Evolutionary conservation across 2,329 filamentous ascomycete species (phyloP), one percentile per base, ranked within the genome.

Genomic region (Penicillium sp.): DNA sequence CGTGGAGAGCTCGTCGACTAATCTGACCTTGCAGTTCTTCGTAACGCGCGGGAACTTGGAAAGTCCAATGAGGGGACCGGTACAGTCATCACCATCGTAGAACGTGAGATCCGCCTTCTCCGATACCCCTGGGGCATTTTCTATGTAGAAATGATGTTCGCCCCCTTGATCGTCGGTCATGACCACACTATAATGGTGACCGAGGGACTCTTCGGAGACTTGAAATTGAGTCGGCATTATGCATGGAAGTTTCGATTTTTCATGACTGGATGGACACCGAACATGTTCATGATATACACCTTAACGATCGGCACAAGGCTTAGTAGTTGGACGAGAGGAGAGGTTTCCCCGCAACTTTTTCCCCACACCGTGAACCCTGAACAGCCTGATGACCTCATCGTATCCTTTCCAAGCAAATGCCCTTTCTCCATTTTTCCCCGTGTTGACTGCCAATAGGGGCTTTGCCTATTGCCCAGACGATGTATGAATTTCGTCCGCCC

Each of bases 21-120:
- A 12, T 12, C n/a, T 26, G 13, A 56, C 44, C 13, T 53, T 43
- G 15, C 53, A 56, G 18, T 51, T 34, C 16, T 45, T 16, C 3
- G 53, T 47, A 39, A 47, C 42, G 18, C 39, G 53, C 4, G 21
- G 47, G 29, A 53, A 56, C 8, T 34, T 47, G 34, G 47, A 45
- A 7, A 38, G 26, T 1, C 50, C 53, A 26, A 56, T n/a, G 24
- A 50, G 12, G 1, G 42, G 43, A 2, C 46, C 50, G 6, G 36
- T 39, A 10, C 16, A 21, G 21, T 53, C 41, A 23, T 18, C 7
- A 0, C 53, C 50, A 2, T 47, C 39, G 33, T 48, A 39, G 47
- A 56, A 45, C 16, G 39, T 44, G 5, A 56, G 18, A 31, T 53
- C 43, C 9, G 29, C 18, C 34, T 44, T 29, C 7, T 41, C 9